These are phyloP conservation scores for Colletotrichum shisoi DNA, from an alignment of 2,329 filamentous ascomycete species.

Conservation along the genomic window DNA sequence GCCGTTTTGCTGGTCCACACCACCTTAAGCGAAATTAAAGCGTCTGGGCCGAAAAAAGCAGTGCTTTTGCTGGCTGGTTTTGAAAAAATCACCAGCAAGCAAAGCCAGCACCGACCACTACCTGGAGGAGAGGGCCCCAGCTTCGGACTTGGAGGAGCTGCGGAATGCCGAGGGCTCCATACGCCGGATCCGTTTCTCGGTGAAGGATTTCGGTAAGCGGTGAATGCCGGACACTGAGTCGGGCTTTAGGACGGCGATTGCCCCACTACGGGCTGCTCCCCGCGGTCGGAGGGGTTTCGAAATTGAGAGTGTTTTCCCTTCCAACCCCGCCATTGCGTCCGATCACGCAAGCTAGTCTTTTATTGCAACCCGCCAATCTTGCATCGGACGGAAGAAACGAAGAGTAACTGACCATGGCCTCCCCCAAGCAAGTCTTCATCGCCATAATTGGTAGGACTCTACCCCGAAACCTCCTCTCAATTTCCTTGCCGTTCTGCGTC, in stretches of 20 bases:
- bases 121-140: conserved; percentile 20
- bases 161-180: conserved; percentile 10
- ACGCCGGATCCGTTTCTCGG: conserved; percentile 5
- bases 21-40: no score
- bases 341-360: background rate
- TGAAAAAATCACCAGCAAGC: no score
- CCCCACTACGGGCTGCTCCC: conserved; percentile 27
- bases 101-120: no score
- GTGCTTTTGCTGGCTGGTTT: no score
- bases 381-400: background rate
- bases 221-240: background rate
- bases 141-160: conserved; percentile 14
- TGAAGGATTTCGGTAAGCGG: conserved; percentile 1
- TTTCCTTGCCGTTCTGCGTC: background rate
- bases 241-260: background rate
- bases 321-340: background rate
- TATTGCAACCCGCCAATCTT: background rate
- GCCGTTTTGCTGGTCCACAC: no score
- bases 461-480: background rate
- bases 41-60: no score
- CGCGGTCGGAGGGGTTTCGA: conserved; percentile 29
- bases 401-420: conserved; percentile 49
- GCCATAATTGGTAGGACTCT: conserved; percentile 59
- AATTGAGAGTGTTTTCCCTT: conserved; percentile 7
- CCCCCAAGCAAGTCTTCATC: conserved; percentile 59